Evolutionary conservation across 441 rosid genomes (phyloP).

Genomic region (Aleurites moluccanus): DNA sequence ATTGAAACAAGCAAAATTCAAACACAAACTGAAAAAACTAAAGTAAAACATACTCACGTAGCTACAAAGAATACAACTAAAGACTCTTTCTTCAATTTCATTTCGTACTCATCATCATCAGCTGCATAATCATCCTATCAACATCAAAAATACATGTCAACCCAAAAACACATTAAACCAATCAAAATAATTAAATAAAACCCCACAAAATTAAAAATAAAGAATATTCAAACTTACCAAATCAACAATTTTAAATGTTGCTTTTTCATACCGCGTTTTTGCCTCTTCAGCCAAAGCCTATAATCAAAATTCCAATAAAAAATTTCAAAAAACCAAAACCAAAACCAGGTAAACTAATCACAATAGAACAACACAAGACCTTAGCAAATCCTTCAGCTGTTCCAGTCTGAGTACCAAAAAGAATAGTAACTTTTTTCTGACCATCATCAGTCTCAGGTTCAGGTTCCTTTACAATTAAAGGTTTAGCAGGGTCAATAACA

Average conservation of each 20-base stretch:
- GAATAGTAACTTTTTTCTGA: conserved; percentile 66
- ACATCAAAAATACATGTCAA: conserved; percentile 1
- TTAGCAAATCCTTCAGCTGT: conserved; percentile 99
- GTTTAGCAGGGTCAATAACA: conserved; percentile 42
- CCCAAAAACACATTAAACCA: background rate
- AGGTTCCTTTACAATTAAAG: conserved; percentile 44
- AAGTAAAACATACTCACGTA: conserved; percentile 53
- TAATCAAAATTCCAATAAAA: background rate
- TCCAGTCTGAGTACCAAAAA: conserved; percentile 96
- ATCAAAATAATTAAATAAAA: background rate
- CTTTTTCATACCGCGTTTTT: conserved; percentile 79
- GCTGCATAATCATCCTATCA: conserved; percentile 89
- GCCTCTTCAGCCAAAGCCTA: conserved; percentile 96
- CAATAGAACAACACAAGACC: conserved; percentile 33
- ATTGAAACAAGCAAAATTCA: background rate
- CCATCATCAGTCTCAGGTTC: conserved; percentile 74
- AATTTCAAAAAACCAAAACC: background rate
- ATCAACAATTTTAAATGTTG: conserved; percentile 73
- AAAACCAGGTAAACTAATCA: background rate
- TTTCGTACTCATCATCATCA: conserved; percentile 91
- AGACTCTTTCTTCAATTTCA: conserved; percentile 81
- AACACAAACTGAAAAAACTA: background rate
- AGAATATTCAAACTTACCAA: conserved; percentile 44
- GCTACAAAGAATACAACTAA: conserved; percentile 85
- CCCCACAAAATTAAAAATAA: background rate